Percentiles rank a stretch among this genome's conserved stretches.
Evolutionary conservation across 192 early-diverging fungal genomes (phyloP).

Genomic region (Chytriomyces sp.): DNA sequence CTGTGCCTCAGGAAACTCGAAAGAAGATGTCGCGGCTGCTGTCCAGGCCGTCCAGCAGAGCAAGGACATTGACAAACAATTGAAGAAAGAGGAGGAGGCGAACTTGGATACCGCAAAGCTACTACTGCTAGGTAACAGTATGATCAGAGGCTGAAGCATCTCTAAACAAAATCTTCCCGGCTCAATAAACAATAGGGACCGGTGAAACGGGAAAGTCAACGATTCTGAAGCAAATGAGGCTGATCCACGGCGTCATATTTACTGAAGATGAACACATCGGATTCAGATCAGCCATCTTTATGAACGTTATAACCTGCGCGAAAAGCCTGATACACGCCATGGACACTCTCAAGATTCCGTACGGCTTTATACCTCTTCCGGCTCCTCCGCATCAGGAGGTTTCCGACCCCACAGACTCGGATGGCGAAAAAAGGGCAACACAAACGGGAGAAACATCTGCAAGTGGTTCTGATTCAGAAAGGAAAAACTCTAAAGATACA

Average conservation of each 20-base stretch:
- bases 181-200: slow-evolving; percentile 32
- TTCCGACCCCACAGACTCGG: not conserved
- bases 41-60: slow-evolving; percentile 64
- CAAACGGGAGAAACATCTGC: slow-evolving; percentile 45
- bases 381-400: not conserved
- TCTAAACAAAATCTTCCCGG: not conserved
- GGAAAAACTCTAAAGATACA: not conserved
- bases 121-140: slow-evolving; percentile 39
- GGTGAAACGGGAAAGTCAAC: slow-evolving; percentile 59
- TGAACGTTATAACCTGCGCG: slow-evolving; percentile 44
- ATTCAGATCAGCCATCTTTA: slow-evolving; percentile 43
- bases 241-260: slow-evolving; percentile 49
- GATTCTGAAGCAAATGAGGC: slow-evolving; percentile 53
- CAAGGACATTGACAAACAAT: slow-evolving; percentile 58
- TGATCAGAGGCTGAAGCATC: not conserved
- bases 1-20: slow-evolving; percentile 12
- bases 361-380: slow-evolving; percentile 57
- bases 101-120: slow-evolving; percentile 39
- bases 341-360: slow-evolving; percentile 42
- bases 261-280: slow-evolving; percentile 40
- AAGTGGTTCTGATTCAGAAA: slow-evolving; percentile 80
- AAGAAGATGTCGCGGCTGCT: slow-evolving; percentile 18
- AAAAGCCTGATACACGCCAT: slow-evolving; percentile 47
- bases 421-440: not conserved
- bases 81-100: slow-evolving; percentile 49